A percentile compares a stretch with the other conserved stretches of the same genome.
Evolutionary conservation across 345 rosid species (phyloP).

Genomic region (Acer yangbiense): DNA sequence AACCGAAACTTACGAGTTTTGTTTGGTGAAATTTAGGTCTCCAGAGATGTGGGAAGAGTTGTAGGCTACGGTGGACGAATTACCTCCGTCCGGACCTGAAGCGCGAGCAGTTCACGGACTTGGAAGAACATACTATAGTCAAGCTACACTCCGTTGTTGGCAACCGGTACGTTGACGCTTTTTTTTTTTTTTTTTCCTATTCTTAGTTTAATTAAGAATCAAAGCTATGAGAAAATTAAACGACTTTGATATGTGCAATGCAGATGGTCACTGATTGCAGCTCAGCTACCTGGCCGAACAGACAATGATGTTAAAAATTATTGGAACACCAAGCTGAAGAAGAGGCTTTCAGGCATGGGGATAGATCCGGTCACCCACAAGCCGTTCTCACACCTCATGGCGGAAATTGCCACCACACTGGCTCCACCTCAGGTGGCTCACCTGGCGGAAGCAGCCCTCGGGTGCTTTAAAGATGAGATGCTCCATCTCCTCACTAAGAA

Average conservation of each 20-base stretch:
- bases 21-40: slow-evolving; percentile 46
- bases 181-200: background rate
- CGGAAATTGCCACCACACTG: slow-evolving; percentile 88
- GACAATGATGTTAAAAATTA: slow-evolving; percentile 93
- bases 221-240: background rate
- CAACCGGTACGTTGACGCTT: slow-evolving; percentile 50
- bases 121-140: slow-evolving; percentile 84
- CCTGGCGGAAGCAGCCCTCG: slow-evolving; percentile 95
- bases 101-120: slow-evolving; percentile 71
- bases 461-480: slow-evolving; percentile 99
- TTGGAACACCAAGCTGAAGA: slow-evolving; percentile 95
- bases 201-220: background rate
- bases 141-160: slow-evolving; percentile 92
- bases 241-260: slow-evolving; percentile 2
- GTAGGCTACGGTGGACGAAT: slow-evolving; percentile 86
- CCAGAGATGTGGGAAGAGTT: slow-evolving; percentile 94
- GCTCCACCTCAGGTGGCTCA: slow-evolving; percentile 93
- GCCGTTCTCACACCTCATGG: slow-evolving; percentile 99
- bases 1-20: background rate
- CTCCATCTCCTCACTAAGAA: slow-evolving; percentile 95
- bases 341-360: slow-evolving; percentile 93
- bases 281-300: slow-evolving; percentile 86
- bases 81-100: slow-evolving; percentile 91
- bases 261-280: slow-evolving; percentile 96
- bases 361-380: slow-evolving; percentile 96